Evolutionary conservation across 2,329 filamentous ascomycete species (phyloP).

Genomic region (Epichloe festucae): DNA sequence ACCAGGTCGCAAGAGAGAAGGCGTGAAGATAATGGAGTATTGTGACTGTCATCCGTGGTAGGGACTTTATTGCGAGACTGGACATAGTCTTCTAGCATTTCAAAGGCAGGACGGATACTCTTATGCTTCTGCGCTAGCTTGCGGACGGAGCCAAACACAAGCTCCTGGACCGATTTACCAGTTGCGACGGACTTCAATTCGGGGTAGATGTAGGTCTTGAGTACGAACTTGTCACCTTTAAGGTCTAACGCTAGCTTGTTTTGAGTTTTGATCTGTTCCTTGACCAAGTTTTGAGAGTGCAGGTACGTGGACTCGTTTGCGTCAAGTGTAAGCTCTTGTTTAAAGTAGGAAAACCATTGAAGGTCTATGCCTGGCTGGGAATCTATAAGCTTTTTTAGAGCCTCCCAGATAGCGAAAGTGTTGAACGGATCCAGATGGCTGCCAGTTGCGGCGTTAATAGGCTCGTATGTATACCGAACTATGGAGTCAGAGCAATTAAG

Average conservation of each 20-base stretch:
- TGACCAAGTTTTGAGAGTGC: not conserved
- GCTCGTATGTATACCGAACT: conserved; percentile 2
- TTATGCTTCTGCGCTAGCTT: not conserved
- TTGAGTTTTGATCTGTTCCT: not conserved
- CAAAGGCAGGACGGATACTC: not conserved
- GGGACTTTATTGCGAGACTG: not conserved
- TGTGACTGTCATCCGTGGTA: too few species aligned
- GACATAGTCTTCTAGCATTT: not conserved
- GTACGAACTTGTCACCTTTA: not conserved
- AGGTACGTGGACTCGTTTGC: too few species aligned
- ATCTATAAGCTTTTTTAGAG: not conserved
- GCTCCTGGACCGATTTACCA: not conserved
- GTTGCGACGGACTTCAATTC: not conserved
- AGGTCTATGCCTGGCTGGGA: not conserved
- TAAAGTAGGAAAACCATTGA: conserved; percentile 1
- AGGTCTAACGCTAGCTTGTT: conserved; percentile 1
- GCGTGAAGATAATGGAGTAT: not conserved
- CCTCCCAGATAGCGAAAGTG: too few species aligned
- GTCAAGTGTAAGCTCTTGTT: not conserved
- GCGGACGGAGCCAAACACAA: conserved; percentile 1
- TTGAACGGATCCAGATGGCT: too few species aligned
- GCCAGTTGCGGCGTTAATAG: not conserved
- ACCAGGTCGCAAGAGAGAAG: conserved; percentile 1
- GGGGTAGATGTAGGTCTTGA: not conserved
- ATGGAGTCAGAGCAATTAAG: not conserved